Percentiles rank a stretch among this genome's conserved stretches.
phyloP scores from a whole-genome alignment of 2,329 filamentous ascomycete species.

The Fusarium sp. region DNA sequence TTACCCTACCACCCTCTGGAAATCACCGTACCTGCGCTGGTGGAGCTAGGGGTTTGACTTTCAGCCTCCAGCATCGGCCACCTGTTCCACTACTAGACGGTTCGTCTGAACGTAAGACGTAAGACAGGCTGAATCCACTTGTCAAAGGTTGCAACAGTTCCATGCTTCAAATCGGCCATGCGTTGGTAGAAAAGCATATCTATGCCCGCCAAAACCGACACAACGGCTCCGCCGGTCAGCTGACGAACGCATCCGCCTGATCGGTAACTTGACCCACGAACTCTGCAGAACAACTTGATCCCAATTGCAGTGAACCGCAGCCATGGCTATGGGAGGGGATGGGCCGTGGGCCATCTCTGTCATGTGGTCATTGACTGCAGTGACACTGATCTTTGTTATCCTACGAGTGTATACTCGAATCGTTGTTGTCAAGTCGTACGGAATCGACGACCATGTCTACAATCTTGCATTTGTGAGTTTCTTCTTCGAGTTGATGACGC shows the following conservation, averaged over 20 bases:
- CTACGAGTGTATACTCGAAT: conserved; percentile 54
- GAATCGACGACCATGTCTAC: conserved; percentile 53
- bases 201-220: background rate
- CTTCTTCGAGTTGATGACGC: background rate
- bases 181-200: conserved; percentile 2
- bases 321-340: conserved; percentile 34
- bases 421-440: conserved; percentile 45
- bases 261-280: background rate
- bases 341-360: conserved; percentile 38
- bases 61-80: background rate
- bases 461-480: conserved; percentile 33
- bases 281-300: background rate
- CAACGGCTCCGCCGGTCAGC: background rate
- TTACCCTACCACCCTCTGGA: background rate
- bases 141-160: background rate
- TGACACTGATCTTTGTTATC: conserved; percentile 47
- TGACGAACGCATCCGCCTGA: background rate
- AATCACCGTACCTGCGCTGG: background rate
- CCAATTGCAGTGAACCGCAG: background rate
- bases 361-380: conserved; percentile 44
- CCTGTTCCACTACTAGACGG: background rate
- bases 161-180: background rate
- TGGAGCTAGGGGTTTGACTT: background rate
- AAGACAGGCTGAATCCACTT: background rate
- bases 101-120: background rate